Base-by-base conservation (phyloP, 257 asterid species). In the Craterostigma plantagineum region DNA sequence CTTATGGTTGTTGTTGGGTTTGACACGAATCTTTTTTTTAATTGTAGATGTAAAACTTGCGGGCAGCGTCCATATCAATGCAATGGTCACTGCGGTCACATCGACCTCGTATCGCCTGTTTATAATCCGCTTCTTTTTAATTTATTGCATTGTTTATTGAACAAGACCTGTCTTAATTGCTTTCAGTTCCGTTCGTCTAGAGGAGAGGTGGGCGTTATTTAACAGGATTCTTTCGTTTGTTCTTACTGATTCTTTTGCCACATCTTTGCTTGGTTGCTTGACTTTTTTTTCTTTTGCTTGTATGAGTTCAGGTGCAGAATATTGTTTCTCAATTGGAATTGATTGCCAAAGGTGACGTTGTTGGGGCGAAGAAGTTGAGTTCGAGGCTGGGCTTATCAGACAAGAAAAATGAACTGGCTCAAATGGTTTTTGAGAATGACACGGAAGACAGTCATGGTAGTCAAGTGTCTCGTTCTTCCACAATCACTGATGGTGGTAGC, bases 21-120 rank as follows among this genome's bases (percentile, higher is more conserved):
- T 43, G 10, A 44, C 44, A n/a, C n/a, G n/a, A n/a, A n/a, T n/a
- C 1, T 13, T 10, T 23, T 36, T 47, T 51, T 50, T 46, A 33
- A 40, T 16, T 61, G 85, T 79, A 87, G 98, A 8, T 87, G 98
- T 64, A 67, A 70, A 61, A 48, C 85, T 12, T 87, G 98, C 63
- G 91, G 91, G 56, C 83, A 56, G 65, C 55, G 75, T 16, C 35
- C 66, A 13, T 51, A 11, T 48, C 46, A 45, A 38, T 87, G 95
- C 56, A 34, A 62, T 9, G 98, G 98, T 51, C 95, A 87, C 57
- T 87, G 85, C 64, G 98, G 98, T 35, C 83, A 82, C 41, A 79
- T 87, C 17, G 92, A 79, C 41, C 93, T 87, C 34, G 92, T 76
- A 54, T 73, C 69, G 0, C 70, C 91, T 1, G 77, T 55, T 46